These are phyloP conservation scores for Boletus bicolor DNA, from an alignment of 768 basidiomycete species.

Conservation along the genomic window DNA sequence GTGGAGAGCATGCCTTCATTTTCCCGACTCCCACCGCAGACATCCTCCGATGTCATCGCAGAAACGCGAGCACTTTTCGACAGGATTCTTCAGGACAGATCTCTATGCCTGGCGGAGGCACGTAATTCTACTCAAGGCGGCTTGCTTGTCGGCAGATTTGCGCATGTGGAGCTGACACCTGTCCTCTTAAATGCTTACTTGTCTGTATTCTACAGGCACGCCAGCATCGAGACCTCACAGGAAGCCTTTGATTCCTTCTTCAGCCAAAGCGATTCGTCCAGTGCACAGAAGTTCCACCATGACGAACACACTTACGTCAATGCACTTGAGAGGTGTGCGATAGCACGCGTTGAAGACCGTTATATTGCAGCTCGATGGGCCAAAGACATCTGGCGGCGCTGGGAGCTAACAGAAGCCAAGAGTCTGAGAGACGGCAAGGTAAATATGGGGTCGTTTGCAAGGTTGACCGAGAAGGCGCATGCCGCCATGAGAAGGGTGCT, in stretches of 20 bases:
- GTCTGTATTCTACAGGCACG: constrained; percentile 66
- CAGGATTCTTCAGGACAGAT: constrained; percentile 49
- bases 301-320: constrained; percentile 60
- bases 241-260: constrained; percentile 54
- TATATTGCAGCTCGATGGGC: constrained; percentile 49
- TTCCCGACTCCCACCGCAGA: constrained; percentile 68
- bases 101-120: neutral
- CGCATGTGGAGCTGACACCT: constrained; percentile 52
- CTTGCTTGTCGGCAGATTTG: constrained; percentile 44
- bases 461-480: constrained; percentile 68
- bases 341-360: constrained; percentile 43
- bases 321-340: constrained; percentile 64
- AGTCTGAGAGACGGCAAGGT: constrained; percentile 29
- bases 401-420: constrained; percentile 47
- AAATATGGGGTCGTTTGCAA: constrained; percentile 28
- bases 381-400: constrained; percentile 63
- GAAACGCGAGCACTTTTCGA: constrained; percentile 69
- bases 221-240: constrained; percentile 45
- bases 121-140: neutral
- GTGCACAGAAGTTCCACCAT: constrained; percentile 31
- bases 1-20: constrained; percentile 19
- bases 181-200: constrained; percentile 78
- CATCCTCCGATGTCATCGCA: constrained; percentile 60
- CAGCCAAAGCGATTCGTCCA: constrained; percentile 25
- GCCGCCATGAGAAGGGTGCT: constrained; percentile 63